Percentiles rank a stretch among this genome's conserved stretches.
phyloP scores from a whole-genome alignment of 2,329 filamentous ascomycete species.

The Onygenales sp. region DNA sequence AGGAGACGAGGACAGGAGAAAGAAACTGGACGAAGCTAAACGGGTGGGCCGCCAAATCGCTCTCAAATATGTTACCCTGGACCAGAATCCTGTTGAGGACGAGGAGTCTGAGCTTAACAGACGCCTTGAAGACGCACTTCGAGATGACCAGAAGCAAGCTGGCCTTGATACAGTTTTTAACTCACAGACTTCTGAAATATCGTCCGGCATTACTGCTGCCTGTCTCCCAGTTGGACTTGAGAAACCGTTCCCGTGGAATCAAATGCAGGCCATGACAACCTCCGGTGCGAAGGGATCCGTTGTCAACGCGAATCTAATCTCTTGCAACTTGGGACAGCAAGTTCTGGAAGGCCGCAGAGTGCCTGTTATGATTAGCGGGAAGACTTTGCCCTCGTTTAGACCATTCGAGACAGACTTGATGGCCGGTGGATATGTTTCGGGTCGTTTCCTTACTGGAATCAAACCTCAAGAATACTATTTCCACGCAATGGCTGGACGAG shows the following conservation, averaged over 20 bases:
- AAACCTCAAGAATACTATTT: slow-evolving; percentile 98
- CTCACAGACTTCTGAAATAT: slow-evolving; percentile 57
- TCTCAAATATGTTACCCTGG: slow-evolving; percentile 77
- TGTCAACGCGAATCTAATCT: slow-evolving; percentile 96
- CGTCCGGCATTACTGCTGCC: slow-evolving; percentile 63
- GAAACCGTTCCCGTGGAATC: slow-evolving; percentile 90
- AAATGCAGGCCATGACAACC: slow-evolving; percentile 98
- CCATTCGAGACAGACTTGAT: slow-evolving; percentile 82
- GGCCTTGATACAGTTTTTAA: slow-evolving; percentile 87
- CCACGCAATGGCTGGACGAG: slow-evolving; percentile 97
- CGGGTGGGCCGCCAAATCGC: slow-evolving; percentile 69
- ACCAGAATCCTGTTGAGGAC: slow-evolving; percentile 51
- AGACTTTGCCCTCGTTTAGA: slow-evolving; percentile 87
- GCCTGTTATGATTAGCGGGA: slow-evolving; percentile 94
- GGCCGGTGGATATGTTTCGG: slow-evolving; percentile 87
- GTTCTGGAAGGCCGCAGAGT: slow-evolving; percentile 91
- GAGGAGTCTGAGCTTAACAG: slow-evolving; percentile 62
- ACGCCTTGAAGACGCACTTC: slow-evolving; percentile 78
- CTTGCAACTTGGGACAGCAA: slow-evolving; percentile 93
- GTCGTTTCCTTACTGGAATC: slow-evolving; percentile 96
- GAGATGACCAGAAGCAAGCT: slow-evolving; percentile 84
- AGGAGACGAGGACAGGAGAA: slow-evolving; percentile 62
- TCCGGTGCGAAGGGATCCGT: slow-evolving; percentile 88
- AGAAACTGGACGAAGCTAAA: slow-evolving; percentile 58
- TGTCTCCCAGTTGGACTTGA: slow-evolving; percentile 76